phyloP scores from a whole-genome alignment of 2,329 filamentous ascomycete genomes.

The Calonectria ilicicola region DNA sequence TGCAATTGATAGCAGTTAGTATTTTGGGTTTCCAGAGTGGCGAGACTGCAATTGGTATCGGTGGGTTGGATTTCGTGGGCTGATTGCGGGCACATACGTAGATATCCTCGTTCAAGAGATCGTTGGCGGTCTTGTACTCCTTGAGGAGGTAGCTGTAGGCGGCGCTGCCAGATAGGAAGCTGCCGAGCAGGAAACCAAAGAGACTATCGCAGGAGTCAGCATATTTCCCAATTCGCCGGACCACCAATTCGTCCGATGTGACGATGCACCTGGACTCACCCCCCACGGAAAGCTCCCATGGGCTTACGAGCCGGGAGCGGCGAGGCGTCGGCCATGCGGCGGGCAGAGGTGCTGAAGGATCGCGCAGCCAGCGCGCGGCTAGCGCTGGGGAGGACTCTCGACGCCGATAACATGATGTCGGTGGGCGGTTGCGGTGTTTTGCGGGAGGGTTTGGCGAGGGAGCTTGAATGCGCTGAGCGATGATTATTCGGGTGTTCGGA shows the following conservation, averaged over 20 bases:
- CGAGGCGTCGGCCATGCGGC: slow-evolving; percentile 56
- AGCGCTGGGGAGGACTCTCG: slow-evolving; percentile 58
- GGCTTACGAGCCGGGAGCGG: slow-evolving; percentile 69
- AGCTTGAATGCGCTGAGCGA: slow-evolving; percentile 36
- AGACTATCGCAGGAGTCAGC: slow-evolving; percentile 65
- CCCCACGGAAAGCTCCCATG: slow-evolving; percentile 71
- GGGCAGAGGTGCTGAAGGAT: slow-evolving; percentile 65
- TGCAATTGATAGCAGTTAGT: slow-evolving; percentile 49
- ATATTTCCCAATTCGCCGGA: background rate
- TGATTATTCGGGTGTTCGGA: slow-evolving; percentile 42
- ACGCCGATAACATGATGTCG: slow-evolving; percentile 54
- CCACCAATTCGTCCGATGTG: slow-evolving; percentile 10
- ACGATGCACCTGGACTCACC: slow-evolving; percentile 56
- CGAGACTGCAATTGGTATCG: background rate
- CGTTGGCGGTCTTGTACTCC: slow-evolving; percentile 94
- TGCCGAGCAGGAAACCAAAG: slow-evolving; percentile 91
- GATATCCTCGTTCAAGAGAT: slow-evolving; percentile 94
- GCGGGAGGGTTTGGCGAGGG: slow-evolving; percentile 15
- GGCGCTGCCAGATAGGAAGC: slow-evolving; percentile 80
- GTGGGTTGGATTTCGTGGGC: background rate
- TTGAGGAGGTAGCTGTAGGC: slow-evolving; percentile 94
- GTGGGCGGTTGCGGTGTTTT: slow-evolving; percentile 32
- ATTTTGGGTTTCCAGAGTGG: background rate
- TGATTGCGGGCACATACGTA: slow-evolving; percentile 74
- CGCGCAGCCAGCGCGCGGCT: slow-evolving; percentile 52